A percentile compares a stretch with the other conserved stretches of the same genome.
These are phyloP conservation scores for Debaryomyces robertsiae DNA, from an alignment of 1,139 yeast genomes.

Conservation along the genomic window DNA sequence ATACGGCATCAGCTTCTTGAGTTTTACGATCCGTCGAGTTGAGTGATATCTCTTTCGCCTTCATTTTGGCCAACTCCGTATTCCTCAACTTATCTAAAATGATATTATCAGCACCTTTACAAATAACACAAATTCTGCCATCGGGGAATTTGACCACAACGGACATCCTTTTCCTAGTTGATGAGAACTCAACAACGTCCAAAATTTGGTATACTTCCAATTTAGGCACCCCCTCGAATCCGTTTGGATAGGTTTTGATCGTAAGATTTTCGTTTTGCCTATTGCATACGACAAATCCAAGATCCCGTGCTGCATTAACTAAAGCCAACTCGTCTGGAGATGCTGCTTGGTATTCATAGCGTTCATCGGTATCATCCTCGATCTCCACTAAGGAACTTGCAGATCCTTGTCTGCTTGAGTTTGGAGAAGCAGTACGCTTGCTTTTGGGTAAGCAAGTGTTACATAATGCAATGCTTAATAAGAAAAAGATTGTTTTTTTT, in stretches of 20 bases:
- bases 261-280: slow-evolving; percentile 61
- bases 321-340: slow-evolving; percentile 96
- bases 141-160: slow-evolving; percentile 80
- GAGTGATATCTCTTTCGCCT: slow-evolving; percentile 63
- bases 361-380: slow-evolving; percentile 38
- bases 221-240: slow-evolving; percentile 65
- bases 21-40: slow-evolving; percentile 66
- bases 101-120: slow-evolving; percentile 97
- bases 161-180: slow-evolving; percentile 93
- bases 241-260: slow-evolving; percentile 79
- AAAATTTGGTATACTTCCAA: slow-evolving; percentile 72
- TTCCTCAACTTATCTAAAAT: slow-evolving; percentile 73
- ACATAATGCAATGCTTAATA: slow-evolving; percentile 81
- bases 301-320: slow-evolving; percentile 90
- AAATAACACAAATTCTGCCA: slow-evolving; percentile 71
- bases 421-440: slow-evolving; percentile 18
- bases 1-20: slow-evolving; percentile 78
- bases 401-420: slow-evolving; percentile 10
- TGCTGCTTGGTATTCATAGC: slow-evolving; percentile 81
- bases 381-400: slow-evolving; percentile 20
- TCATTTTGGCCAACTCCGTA: slow-evolving; percentile 57
- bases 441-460: slow-evolving; percentile 81
- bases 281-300: slow-evolving; percentile 82
- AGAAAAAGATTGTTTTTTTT: slow-evolving; percentile 72
- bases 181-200: slow-evolving; percentile 83